Evolutionary conservation across 805 yeast species (phyloP).

Genomic region (Millerozyma acaciae): DNA sequence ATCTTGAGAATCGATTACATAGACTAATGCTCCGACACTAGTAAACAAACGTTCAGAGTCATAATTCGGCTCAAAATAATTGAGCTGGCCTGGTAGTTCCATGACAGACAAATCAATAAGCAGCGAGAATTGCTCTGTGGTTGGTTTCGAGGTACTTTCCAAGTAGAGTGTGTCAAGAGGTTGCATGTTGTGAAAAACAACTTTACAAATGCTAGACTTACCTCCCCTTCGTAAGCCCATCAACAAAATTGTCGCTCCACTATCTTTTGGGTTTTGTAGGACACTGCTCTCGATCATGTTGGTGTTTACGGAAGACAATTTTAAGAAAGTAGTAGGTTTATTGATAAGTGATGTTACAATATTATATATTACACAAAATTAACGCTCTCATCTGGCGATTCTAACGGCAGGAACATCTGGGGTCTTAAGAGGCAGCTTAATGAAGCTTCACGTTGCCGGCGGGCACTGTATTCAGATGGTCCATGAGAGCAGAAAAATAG

Average conservation of each 20-base stretch:
- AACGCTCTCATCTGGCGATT: too few relatives aligned
- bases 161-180: conserved; percentile 89
- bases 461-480: too few relatives aligned
- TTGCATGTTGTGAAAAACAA: conserved; percentile 93
- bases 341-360: too few relatives aligned
- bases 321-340: too few relatives aligned
- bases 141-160: conserved; percentile 87
- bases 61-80: conserved; percentile 79
- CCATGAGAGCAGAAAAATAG: too few relatives aligned
- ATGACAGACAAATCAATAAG: conserved; percentile 82
- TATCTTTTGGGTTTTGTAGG: conserved; percentile 39
- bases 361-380: too few relatives aligned
- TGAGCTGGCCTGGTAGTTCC: conserved; percentile 93
- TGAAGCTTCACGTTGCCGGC: too few relatives aligned
- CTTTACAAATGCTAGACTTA: conserved; percentile 92
- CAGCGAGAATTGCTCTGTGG: conserved; percentile 78
- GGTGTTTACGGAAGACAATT: too few relatives aligned
- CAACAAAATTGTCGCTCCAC: conserved; percentile 75
- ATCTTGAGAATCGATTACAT: conserved; percentile 93
- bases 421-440: too few relatives aligned
- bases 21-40: conserved; percentile 84
- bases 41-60: conserved; percentile 75
- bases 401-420: too few relatives aligned
- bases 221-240: conserved; percentile 93
- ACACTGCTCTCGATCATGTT: conserved; percentile 17